Percentiles rank a stretch among this genome's conserved stretches.
Evolutionary conservation across 73 alveolate species (phyloP).

Genomic region (Uronychia setigera): DNA sequence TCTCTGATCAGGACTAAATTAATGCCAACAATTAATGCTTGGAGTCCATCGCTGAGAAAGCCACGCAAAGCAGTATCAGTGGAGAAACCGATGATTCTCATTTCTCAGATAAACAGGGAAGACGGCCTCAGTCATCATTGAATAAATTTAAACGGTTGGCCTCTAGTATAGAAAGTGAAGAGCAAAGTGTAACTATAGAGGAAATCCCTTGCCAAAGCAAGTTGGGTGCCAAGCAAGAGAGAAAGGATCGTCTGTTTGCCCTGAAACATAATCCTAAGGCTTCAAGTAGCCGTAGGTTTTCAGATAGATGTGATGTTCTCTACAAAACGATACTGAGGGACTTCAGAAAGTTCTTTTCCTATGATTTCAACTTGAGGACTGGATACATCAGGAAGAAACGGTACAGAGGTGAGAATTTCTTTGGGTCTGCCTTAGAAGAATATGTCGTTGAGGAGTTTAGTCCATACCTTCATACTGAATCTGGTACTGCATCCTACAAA

Average conservation of each 20-base stretch:
- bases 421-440: neutral
- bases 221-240: neutral
- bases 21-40: too few species aligned
- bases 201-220: neutral
- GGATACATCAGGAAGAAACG: conserved; percentile 20
- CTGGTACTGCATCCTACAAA: too few species aligned
- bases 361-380: conserved; percentile 18
- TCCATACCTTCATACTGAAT: too few species aligned
- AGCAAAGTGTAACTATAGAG: neutral
- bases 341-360: conserved; percentile 18
- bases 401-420: conserved; percentile 20
- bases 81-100: too few species aligned
- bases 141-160: too few species aligned
- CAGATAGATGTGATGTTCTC: conserved; percentile 18
- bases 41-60: too few species aligned
- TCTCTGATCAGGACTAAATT: too few species aligned
- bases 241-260: neutral
- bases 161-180: neutral
- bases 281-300: neutral
- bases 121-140: too few species aligned
- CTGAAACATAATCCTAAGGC: neutral
- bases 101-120: too few species aligned
- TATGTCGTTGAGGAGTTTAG: neutral
- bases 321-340: conserved; percentile 27
- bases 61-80: too few species aligned